Evolutionary conservation across 129 eudicot species (phyloP).

Genomic region (Artemisia tridentata): DNA sequence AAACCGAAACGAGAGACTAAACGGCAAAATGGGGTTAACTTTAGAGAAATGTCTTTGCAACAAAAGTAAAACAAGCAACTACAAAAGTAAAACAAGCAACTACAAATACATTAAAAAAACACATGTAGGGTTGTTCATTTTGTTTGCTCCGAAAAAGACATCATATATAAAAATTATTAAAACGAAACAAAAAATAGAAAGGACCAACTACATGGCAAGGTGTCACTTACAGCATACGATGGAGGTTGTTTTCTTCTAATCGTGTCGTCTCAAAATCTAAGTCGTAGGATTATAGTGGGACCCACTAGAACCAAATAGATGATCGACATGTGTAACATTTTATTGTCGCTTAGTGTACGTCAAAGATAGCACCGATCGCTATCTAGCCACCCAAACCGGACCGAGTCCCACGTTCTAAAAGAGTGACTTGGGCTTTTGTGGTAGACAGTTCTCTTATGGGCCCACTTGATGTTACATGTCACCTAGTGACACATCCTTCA

Average conservation of each 20-base stretch:
- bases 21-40: no score
- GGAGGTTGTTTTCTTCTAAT: not conserved
- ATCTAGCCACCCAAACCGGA: conserved; percentile 39
- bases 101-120: conserved; percentile 1
- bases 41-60: conserved; percentile 22
- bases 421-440: conserved; percentile 29
- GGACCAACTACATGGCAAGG: conserved; percentile 22
- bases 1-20: no score
- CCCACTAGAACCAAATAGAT: conserved; percentile 13
- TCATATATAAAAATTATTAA: conserved; percentile 1
- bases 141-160: conserved; percentile 36
- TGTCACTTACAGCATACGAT: conserved; percentile 24
- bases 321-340: conserved; percentile 17
- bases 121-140: conserved; percentile 16
- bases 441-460: conserved; percentile 14
- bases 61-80: conserved; percentile 27
- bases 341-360: conserved; percentile 23
- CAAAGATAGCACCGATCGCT: conserved; percentile 33
- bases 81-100: conserved; percentile 10
- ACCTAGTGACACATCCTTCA: conserved; percentile 14
- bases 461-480: conserved; percentile 32
- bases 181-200: not conserved
- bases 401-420: conserved; percentile 39
- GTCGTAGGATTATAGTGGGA: conserved; percentile 25
- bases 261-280: not conserved